Evolutionary conservation across 2,329 filamentous ascomycete genomes (phyloP).

Genomic region (Orbilia brochopaga): DNA sequence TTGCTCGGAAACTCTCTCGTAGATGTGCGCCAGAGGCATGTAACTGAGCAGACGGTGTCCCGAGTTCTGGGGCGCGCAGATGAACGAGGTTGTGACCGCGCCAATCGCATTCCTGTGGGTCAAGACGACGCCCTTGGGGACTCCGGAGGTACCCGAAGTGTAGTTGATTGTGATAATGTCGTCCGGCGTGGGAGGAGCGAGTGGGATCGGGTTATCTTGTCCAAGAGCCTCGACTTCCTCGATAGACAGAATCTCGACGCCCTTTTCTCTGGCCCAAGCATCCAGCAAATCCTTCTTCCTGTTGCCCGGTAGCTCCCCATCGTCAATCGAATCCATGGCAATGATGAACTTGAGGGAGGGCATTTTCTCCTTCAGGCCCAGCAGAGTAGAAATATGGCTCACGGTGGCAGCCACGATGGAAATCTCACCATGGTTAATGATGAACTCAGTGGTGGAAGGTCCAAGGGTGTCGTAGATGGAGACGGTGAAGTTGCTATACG

Average conservation of each 20-base stretch:
- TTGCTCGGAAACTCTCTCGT: conserved; percentile 83
- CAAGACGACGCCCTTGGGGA: conserved; percentile 81
- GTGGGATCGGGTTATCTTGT: conserved; percentile 70
- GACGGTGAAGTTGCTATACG: conserved; percentile 85
- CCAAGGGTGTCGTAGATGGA: conserved; percentile 97
- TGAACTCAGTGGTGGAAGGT: conserved; percentile 88
- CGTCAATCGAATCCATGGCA: conserved; percentile 80
- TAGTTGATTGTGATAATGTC: conserved; percentile 91
- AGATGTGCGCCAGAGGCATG: conserved; percentile 92
- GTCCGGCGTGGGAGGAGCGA: conserved; percentile 73
- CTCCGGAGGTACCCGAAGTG: conserved; percentile 82
- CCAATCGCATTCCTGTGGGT: conserved; percentile 82
- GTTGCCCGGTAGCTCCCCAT: conserved; percentile 75
- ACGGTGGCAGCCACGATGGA: conserved; percentile 70
- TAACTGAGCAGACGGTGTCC: conserved; percentile 78
- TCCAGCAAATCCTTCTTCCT: conserved; percentile 82
- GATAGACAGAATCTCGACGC: conserved; percentile 79
- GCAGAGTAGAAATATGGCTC: conserved; percentile 53
- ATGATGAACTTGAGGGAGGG: conserved; percentile 86
- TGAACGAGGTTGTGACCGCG: conserved; percentile 66
- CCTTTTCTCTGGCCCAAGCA: conserved; percentile 73
- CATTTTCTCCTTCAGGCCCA: conserved; percentile 53
- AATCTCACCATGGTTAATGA: conserved; percentile 87
- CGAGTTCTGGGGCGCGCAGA: conserved; percentile 61
- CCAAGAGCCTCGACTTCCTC: conserved; percentile 82